phyloP scores from a whole-genome alignment of 805 yeast species.

The Lipomyces sp. region DNA sequence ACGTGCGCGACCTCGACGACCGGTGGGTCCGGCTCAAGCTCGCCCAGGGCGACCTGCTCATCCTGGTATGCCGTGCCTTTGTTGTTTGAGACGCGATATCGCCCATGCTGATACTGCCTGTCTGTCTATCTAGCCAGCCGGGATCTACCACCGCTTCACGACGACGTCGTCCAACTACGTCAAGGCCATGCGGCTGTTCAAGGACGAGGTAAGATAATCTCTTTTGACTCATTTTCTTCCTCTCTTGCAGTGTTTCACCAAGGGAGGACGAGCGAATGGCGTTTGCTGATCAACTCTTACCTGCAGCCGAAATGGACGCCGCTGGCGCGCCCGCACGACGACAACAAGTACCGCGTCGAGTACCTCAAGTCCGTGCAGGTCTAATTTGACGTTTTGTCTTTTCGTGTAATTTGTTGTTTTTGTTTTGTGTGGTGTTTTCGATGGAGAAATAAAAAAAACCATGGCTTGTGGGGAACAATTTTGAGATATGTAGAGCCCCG shows the following conservation, averaged over 20 bases:
- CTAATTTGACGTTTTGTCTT: not conserved
- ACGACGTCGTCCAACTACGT: constrained; percentile 60
- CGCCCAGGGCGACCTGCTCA: constrained; percentile 55
- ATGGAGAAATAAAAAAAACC: too few species aligned
- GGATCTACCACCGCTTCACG: constrained; percentile 91
- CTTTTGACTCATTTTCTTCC: too few species aligned
- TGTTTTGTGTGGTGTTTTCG: not conserved
- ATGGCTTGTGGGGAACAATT: too few species aligned
- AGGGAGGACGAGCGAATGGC: too few species aligned
- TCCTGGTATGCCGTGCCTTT: constrained; percentile 35
- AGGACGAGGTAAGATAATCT: constrained; percentile 67
- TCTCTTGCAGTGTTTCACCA: not conserved
- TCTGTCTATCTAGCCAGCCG: constrained; percentile 73
- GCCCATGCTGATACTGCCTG: constrained; percentile 3
- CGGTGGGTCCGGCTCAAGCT: constrained; percentile 78
- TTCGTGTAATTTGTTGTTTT: not conserved
- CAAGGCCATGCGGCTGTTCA: constrained; percentile 76
- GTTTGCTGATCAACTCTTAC: too few species aligned
- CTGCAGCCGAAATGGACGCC: constrained; percentile 85
- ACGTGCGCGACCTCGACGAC: constrained; percentile 62
- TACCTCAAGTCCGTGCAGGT: constrained; percentile 37
- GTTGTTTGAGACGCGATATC: not conserved
- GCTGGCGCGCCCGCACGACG: constrained; percentile 59
- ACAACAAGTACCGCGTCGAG: constrained; percentile 45
- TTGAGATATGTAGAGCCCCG: too few species aligned